Base-by-base conservation (phyloP, 495 filamentous ascomycete genomes). In the Melanomma pulvis-pyrius region DNA sequence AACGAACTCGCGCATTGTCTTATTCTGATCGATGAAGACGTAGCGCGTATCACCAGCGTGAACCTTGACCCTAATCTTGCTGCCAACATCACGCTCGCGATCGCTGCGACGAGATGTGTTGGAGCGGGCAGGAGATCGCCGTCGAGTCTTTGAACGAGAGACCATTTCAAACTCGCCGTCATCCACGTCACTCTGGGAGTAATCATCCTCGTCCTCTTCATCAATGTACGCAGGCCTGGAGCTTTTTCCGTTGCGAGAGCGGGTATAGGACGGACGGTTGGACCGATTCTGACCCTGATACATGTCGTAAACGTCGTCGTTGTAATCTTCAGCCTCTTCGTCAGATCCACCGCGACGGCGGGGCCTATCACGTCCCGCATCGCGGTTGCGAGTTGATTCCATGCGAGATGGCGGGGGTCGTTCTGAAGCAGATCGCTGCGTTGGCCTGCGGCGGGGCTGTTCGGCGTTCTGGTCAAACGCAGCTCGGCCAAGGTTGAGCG, bases 1-100 rank as follows among this genome's bases (percentile, higher is more conserved):
- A 49, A 90, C 86, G 36, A 98, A 87, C 41, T 92, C 91, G 1
- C 80, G 76, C 74, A 90, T 97, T 63, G 84, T 83, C n/a, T 93
- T 80, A 9, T 82, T 83, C 32, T 88, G 81, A 19, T 82, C 84
- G 61, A 97, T 86, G 83, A 97, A 91, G 65, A 98, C 90, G 79
- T 96, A 97, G 47, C 94, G 86, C n/a, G 90, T 96, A 73, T 98
- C 94, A 46, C 92, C 92, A 3, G 82, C 81, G 74, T 98, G 96
- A 2, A 94, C 92, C 79, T 98, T 98, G 71, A 96, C 87, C 29
- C 93, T 84, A 69, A 97, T 88, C 73, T 90, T 84, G 48, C 76
- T 77, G 17, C 15, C 24, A 26, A 11, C 29, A 50, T 49, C 61
- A 30, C 61, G 61, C 1, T 73, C 60, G 9, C 49, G 60, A 68